A percentile compares a stretch with the other conserved stretches of the same genome.
Conservation (phyloP, 148 eudicot species). For the Bassia scoparia region DNA sequence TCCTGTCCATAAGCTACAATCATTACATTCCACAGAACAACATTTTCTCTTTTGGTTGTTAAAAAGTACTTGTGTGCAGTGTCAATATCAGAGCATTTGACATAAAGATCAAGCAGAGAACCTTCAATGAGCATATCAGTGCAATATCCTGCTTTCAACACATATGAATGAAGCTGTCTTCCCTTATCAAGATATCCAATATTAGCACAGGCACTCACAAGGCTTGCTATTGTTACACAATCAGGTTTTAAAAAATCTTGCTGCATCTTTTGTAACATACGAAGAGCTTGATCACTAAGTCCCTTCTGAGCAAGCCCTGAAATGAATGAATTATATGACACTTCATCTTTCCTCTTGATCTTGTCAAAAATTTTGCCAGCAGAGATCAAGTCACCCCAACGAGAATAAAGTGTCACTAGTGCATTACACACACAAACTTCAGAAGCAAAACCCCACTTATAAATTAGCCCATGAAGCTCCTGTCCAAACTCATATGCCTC, state of each 20-base stretch:
- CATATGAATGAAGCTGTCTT: conserved; percentile 75
- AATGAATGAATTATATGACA: conserved; percentile 83
- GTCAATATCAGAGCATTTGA: conserved; percentile 72
- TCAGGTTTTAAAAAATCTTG: conserved; percentile 66
- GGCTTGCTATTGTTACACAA: conserved; percentile 78
- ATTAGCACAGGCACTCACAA: conserved; percentile 73
- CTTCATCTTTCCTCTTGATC: conserved; percentile 59
- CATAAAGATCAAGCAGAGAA: conserved; percentile 92
- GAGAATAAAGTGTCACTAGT: conserved; percentile 69
- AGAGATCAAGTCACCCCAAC: conserved; percentile 46
- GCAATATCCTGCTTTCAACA: conserved; percentile 71
- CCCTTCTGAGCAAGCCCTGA: conserved; percentile 83
- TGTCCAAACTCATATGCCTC: conserved; percentile 52
- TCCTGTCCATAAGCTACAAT: conserved; percentile 79
- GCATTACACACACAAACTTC: conserved; percentile 75
- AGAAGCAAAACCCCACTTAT: conserved; percentile 70
- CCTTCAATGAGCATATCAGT: conserved; percentile 85
- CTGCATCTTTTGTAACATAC: conserved; percentile 69
- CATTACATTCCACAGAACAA: conserved; percentile 93
- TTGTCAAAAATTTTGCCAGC: conserved; percentile 59
- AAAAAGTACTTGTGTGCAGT: conserved; percentile 68
- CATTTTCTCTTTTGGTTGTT: conserved; percentile 53
- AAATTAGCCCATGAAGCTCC: conserved; percentile 73
- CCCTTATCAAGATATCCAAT: conserved; percentile 65
- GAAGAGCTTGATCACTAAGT: conserved; percentile 48